Percentiles rank a stretch among this genome's conserved stretches.
These are phyloP conservation scores for Proliferodiscus dingleyae DNA, from an alignment of 2,329 filamentous ascomycete genomes.

Conservation along the genomic window DNA sequence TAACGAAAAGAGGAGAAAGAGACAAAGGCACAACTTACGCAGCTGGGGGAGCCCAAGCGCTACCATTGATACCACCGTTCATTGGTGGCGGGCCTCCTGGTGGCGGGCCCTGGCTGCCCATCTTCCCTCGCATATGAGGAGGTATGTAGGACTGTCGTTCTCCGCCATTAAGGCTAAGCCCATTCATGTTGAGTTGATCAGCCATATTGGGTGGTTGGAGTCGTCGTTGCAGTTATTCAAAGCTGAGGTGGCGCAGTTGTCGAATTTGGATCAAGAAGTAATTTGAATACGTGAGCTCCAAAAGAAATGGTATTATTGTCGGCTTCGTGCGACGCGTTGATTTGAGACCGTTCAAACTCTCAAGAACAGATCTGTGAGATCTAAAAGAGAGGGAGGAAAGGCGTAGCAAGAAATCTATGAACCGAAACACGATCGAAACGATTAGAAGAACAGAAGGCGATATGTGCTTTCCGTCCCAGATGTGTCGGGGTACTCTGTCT, in stretches of 20 bases:
- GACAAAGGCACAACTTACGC: constrained; percentile 45
- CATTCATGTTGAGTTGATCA: constrained; percentile 78
- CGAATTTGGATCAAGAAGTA: not conserved
- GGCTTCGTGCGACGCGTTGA: constrained; percentile 2
- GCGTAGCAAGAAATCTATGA: constrained; percentile 21
- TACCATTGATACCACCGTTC: constrained; percentile 53
- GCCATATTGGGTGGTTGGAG: constrained; percentile 56
- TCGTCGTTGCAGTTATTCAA: constrained; percentile 6
- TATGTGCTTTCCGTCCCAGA: constrained; percentile 11
- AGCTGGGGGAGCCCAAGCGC: constrained; percentile 50
- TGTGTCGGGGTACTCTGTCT: constrained; percentile 1
- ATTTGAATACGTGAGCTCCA: not conserved
- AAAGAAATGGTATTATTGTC: constrained; percentile 11
- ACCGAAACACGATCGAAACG: constrained; percentile 30
- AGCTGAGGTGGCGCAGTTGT: too few relatives aligned
- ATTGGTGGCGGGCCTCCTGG: constrained; percentile 23
- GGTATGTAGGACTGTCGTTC: constrained; percentile 73
- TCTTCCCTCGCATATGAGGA: constrained; percentile 70
- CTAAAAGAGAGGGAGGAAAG: constrained; percentile 23
- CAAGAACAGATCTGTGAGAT: constrained; percentile 24
- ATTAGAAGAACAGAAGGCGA: constrained; percentile 23
- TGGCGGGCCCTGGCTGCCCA: constrained; percentile 29
- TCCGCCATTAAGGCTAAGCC: constrained; percentile 57
- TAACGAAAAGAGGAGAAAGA: not conserved
- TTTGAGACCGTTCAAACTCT: constrained; percentile 15